Conservation (phyloP, 2,329 filamentous ascomycete genomes). For the Fusarium nygamai region DNA sequence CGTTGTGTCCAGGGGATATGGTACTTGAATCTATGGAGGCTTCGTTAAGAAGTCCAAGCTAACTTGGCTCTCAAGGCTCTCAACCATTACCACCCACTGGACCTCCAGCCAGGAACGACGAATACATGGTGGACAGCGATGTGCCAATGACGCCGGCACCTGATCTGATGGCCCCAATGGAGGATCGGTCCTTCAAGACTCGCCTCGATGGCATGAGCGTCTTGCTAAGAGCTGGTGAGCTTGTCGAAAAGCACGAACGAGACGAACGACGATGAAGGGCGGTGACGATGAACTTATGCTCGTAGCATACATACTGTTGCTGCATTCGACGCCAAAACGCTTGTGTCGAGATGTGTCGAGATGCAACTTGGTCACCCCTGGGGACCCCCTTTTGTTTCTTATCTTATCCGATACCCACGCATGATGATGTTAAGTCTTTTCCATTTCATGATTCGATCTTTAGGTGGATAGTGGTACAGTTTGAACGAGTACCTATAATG, state of each 20-base stretch:
- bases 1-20: slow-evolving; percentile 47
- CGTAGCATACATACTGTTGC: not conserved
- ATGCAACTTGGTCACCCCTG: not conserved
- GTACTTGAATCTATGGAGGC: slow-evolving; percentile 43
- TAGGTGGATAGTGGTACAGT: not conserved
- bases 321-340: not conserved
- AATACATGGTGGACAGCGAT: slow-evolving; percentile 45
- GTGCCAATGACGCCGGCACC: slow-evolving; percentile 46
- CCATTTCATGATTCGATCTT: slow-evolving; percentile 1
- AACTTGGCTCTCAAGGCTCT: slow-evolving; percentile 47
- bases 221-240: slow-evolving; percentile 66
- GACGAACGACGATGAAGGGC: slow-evolving; percentile 25
- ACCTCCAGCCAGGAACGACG: slow-evolving; percentile 44
- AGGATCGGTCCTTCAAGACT: slow-evolving; percentile 34
- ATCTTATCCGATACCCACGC: slow-evolving; percentile 35
- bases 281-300: not conserved
- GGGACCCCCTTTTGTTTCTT: slow-evolving; percentile 13
- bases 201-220: slow-evolving; percentile 68
- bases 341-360: not conserved
- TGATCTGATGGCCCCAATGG: slow-evolving; percentile 31
- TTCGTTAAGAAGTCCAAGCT: slow-evolving; percentile 40
- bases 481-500: slow-evolving; percentile 13
- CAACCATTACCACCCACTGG: slow-evolving; percentile 48
- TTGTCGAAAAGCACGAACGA: slow-evolving; percentile 59
- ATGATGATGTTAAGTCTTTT: slow-evolving; percentile 24